These are phyloP conservation scores for Camellia japonica DNA, from an alignment of 148 eudicot species.

Conservation along the genomic window DNA sequence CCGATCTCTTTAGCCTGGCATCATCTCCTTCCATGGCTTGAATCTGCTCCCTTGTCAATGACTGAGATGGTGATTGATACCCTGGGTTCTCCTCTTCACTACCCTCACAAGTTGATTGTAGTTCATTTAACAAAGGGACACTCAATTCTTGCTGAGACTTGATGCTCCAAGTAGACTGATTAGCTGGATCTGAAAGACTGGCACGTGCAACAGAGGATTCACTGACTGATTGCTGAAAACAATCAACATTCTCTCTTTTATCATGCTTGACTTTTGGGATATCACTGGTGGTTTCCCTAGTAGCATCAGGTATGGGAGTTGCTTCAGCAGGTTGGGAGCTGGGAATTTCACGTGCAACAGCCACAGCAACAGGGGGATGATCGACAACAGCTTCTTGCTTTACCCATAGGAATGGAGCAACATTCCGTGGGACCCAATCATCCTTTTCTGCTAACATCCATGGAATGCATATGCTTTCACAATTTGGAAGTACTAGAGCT, in stretches of 20 bases:
- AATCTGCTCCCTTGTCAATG: conserved; percentile 39
- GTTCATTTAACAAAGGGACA: conserved; percentile 34
- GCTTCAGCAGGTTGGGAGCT: conserved; percentile 30
- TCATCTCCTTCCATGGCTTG: conserved; percentile 50
- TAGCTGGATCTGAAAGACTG: conserved; percentile 22
- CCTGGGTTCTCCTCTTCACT: conserved; percentile 29
- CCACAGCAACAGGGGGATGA: no score
- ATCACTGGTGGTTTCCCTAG: conserved; percentile 11
- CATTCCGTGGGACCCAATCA: conserved; percentile 74
- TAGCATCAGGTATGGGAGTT: conserved; percentile 17
- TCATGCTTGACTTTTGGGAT: conserved; percentile 28
- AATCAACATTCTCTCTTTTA: conserved; percentile 33
- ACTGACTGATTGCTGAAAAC: conserved; percentile 13
- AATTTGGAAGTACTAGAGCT: conserved; percentile 76
- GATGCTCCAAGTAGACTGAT: conserved; percentile 27
- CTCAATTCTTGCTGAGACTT: conserved; percentile 25
- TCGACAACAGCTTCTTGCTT: conserved; percentile 41
- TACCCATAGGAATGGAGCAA: conserved; percentile 76
- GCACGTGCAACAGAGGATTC: conserved; percentile 17
- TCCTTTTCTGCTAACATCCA: conserved; percentile 96
- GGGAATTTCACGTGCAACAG: conserved; percentile 29
- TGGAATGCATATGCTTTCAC: conserved; percentile 58
- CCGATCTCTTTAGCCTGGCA: conserved; percentile 47
- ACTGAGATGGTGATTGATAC: conserved; percentile 32
- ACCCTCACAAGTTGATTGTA: conserved; percentile 8